Conservation (phyloP, 371 early-diverging fungal species). For the Saksenaea vasiformis region DNA sequence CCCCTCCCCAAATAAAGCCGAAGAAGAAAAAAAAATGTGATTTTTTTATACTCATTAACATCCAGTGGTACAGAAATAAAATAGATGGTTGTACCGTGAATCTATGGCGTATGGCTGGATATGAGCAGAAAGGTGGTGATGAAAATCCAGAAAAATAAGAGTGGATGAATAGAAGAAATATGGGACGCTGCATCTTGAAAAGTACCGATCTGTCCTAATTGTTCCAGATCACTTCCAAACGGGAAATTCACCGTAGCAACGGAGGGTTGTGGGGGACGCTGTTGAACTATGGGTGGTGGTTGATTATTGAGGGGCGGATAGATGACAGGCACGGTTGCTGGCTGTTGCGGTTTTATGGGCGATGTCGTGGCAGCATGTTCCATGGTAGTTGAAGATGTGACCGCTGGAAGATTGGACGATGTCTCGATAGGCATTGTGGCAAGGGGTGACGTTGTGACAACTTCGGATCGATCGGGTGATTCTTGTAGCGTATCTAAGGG, state of each 20-base stretch:
- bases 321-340: neutral
- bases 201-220: neutral
- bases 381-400: too few species aligned
- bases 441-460: too few species aligned
- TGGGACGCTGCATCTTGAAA: neutral
- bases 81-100: too few species aligned
- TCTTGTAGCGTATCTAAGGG: too few species aligned
- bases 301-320: neutral
- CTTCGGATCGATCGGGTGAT: too few species aligned
- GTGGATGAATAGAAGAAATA: neutral
- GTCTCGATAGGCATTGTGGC: too few species aligned
- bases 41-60: neutral
- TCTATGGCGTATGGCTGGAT: neutral
- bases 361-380: too few species aligned
- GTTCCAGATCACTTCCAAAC: neutral
- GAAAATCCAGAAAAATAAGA: neutral
- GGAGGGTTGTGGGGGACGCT: neutral
- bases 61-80: neutral
- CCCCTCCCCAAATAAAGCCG: neutral
- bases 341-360: neutral
- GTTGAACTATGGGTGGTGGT: neutral
- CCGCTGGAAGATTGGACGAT: too few species aligned
- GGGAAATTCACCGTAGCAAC: neutral
- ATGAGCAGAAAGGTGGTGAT: neutral
- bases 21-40: too few species aligned